Conservation (phyloP, 2,329 filamentous ascomycete species). For the Fusarium cicatricum region DNA sequence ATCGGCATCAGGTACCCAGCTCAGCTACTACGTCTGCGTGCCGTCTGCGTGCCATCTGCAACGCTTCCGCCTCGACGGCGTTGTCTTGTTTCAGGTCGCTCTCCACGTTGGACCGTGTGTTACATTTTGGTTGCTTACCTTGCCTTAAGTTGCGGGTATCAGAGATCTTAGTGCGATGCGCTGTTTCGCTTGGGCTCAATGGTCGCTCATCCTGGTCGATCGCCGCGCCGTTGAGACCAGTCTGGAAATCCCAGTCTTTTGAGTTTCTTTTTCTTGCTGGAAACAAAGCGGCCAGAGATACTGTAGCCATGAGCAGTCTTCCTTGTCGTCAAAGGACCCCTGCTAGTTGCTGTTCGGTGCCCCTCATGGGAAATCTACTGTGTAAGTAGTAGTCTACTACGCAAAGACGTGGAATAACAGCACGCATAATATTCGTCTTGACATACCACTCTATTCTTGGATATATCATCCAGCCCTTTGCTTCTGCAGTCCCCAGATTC, state of each 20-base stretch:
- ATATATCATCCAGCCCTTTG: background rate
- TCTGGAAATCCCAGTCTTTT: conserved; percentile 13
- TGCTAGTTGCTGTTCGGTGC: background rate
- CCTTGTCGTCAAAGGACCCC: background rate
- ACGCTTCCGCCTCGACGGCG: conserved; percentile 20
- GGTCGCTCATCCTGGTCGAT: conserved; percentile 26
- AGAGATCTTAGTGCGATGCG: conserved; percentile 28
- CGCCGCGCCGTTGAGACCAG: conserved; percentile 9
- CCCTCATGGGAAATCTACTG: no score
- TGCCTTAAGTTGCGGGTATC: conserved; percentile 5
- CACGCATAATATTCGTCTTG: conserved; percentile 1
- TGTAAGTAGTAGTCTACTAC: no score
- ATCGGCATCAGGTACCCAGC: conserved; percentile 12
- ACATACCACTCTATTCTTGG: conserved; percentile 9
- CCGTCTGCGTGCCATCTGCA: conserved; percentile 25
- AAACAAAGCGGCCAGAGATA: conserved; percentile 10
- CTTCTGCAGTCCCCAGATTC: conserved; percentile 7
- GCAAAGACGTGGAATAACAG: background rate
- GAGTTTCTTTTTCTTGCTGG: conserved; percentile 6
- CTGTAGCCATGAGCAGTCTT: background rate
- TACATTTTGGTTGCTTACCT: conserved; percentile 14
- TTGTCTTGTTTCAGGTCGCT: conserved; percentile 40
- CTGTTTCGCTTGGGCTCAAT: conserved; percentile 24
- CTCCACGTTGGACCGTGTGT: conserved; percentile 35
- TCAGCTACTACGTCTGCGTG: no score